phyloP scores from a whole-genome alignment of 1,284 basidiomycete species.

The Leucoagaricus sp. region DNA sequence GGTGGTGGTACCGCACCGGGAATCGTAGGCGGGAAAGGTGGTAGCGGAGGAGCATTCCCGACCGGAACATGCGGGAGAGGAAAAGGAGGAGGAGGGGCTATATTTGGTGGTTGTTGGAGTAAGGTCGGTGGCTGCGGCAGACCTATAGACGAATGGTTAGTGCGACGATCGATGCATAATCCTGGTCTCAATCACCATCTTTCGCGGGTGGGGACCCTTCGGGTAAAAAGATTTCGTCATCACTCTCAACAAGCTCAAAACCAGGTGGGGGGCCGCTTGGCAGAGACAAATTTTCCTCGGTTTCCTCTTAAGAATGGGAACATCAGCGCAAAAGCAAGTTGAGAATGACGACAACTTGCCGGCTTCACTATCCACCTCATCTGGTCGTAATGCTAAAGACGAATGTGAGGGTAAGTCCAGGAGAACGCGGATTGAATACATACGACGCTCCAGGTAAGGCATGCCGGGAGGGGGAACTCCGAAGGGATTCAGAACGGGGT shows the following conservation, averaged over 20 bases:
- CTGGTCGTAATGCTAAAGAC: conserved; percentile 54
- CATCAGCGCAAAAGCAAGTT: neutral
- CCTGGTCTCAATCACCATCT: conserved; percentile 18
- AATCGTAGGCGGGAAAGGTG: conserved; percentile 24
- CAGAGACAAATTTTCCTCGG: conserved; percentile 61
- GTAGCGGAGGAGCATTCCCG: conserved; percentile 14
- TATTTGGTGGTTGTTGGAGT: conserved; percentile 18
- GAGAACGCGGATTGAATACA: conserved; percentile 30
- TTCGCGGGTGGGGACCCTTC: conserved; percentile 72
- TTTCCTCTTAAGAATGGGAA: conserved; percentile 20
- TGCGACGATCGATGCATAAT: neutral
- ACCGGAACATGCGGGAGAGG: conserved; percentile 20
- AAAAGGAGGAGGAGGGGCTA: conserved; percentile 16
- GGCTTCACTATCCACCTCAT: conserved; percentile 63
- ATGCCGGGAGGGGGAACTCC: conserved; percentile 96
- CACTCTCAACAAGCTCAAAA: conserved; percentile 50
- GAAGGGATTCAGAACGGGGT: conserved; percentile 90
- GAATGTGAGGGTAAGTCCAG: conserved; percentile 1
- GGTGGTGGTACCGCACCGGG: conserved; percentile 25
- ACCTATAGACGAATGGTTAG: neutral
- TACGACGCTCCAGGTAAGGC: conserved; percentile 88
- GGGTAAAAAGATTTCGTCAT: conserved; percentile 88
- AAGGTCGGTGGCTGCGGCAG: neutral
- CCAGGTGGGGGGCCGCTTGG: conserved; percentile 77
- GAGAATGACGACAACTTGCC: conserved; percentile 28